These are phyloP conservation scores for Boletus sp. DNA, from an alignment of 768 basidiomycete species.

Conservation along the genomic window DNA sequence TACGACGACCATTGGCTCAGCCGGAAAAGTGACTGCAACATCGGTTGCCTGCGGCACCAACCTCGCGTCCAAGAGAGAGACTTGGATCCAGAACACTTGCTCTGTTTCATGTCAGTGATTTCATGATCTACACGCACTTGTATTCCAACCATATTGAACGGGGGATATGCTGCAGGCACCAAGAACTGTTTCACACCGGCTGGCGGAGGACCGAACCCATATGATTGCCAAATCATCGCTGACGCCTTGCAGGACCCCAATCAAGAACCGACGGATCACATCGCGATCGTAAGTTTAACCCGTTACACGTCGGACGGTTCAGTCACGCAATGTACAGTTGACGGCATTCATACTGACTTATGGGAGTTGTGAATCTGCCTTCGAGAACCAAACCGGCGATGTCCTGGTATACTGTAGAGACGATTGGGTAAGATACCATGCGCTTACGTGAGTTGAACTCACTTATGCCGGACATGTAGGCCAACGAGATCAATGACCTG, in stretches of 20 bases:
- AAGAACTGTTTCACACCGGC: neutral
- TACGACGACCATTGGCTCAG: neutral
- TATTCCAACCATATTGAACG: neutral
- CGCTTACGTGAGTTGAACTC: neutral
- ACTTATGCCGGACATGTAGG: neutral
- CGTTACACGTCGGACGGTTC: neutral
- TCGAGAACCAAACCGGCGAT: neutral
- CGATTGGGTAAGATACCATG: neutral
- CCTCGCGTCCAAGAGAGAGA: neutral
- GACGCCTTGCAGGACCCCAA: neutral
- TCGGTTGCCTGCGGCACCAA: neutral
- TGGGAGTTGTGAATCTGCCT: fast-evolving
- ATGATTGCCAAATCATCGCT: neutral
- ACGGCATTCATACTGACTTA: fast-evolving
- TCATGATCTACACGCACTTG: neutral
- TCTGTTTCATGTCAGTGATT: neutral
- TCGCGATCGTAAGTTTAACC: neutral
- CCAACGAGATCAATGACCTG: fast-evolving
- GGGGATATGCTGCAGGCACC: neutral
- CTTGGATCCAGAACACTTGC: too few relatives aligned
- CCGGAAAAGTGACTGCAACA: neutral
- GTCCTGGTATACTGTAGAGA: fast-evolving
- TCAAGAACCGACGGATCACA: neutral
- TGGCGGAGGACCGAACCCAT: neutral
- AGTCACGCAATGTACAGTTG: neutral